Evolutionary conservation across 345 rosid species (phyloP).

Genomic region (Eucalyptus rudis): DNA sequence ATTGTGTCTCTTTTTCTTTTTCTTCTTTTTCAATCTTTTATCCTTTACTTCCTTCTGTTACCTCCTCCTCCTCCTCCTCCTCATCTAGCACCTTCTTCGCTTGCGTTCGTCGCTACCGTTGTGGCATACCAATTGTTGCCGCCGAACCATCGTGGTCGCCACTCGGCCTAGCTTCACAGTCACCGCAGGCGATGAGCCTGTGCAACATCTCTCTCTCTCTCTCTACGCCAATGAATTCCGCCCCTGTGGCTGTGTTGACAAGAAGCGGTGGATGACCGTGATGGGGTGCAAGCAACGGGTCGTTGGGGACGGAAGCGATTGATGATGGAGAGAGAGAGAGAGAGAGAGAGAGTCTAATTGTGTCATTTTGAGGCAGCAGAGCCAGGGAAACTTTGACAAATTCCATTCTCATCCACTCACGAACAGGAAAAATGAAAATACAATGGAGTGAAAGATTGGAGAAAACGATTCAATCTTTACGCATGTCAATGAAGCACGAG

Average conservation of each 20-base stretch:
- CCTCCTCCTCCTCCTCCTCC: neutral
- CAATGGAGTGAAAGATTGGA: neutral
- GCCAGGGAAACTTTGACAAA: neutral
- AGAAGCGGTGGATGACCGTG: no score
- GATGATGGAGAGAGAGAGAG: neutral
- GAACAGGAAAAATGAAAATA: neutral
- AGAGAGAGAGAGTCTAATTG: neutral
- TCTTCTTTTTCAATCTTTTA: neutral
- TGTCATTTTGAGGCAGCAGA: neutral
- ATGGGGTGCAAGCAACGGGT: no score
- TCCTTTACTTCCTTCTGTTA: neutral
- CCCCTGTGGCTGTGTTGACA: no score
- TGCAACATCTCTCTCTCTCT: neutral
- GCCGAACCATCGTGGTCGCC: neutral
- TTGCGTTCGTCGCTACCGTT: neutral
- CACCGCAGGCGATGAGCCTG: neutral
- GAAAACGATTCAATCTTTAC: neutral
- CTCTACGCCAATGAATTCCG: neutral
- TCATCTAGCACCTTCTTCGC: neutral
- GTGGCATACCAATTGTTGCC: neutral
- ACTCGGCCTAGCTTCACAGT: neutral
- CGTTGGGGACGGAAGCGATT: neutral
- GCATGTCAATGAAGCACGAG: neutral
- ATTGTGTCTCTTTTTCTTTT: neutral
- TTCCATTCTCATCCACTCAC: neutral